Conservation (phyloP, 225 moss, liverwort and hornwort genomes). For the Bryum argenteum region DNA sequence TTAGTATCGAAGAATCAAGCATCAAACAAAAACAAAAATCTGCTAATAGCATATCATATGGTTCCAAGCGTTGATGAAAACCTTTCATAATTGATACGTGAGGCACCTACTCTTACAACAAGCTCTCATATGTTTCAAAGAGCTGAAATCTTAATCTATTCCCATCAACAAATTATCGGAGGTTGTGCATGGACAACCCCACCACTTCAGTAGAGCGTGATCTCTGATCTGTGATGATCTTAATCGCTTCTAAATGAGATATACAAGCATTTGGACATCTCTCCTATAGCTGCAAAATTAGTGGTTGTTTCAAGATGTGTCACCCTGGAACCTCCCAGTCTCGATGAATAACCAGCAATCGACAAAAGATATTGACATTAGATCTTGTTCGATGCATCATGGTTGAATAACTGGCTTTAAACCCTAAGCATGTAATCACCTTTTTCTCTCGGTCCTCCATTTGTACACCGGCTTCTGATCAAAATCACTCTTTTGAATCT, state of each 20-base stretch:
- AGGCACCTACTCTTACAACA: background rate
- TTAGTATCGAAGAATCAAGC: background rate
- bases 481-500: slow-evolving; percentile 47
- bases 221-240: background rate
- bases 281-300: slow-evolving; percentile 46
- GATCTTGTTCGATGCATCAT: background rate
- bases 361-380: slow-evolving; percentile 32
- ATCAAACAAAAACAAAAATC: background rate
- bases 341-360: slow-evolving; percentile 48
- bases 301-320: slow-evolving; percentile 50
- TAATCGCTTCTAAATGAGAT: slow-evolving; percentile 47
- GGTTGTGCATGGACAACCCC: background rate
- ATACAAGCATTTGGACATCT: slow-evolving; percentile 52
- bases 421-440: slow-evolving; percentile 28
- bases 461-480: slow-evolving; percentile 24
- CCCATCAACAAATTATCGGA: background rate
- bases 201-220: background rate
- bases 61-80: background rate
- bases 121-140: background rate
- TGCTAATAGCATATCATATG: background rate
- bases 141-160: background rate
- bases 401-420: slow-evolving; percentile 4
- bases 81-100: background rate
- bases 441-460: slow-evolving; percentile 79
- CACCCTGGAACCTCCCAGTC: slow-evolving; percentile 55